Evolutionary conservation across 306 rosid genomes (phyloP).

Genomic region (Ochetophila trinervis): DNA sequence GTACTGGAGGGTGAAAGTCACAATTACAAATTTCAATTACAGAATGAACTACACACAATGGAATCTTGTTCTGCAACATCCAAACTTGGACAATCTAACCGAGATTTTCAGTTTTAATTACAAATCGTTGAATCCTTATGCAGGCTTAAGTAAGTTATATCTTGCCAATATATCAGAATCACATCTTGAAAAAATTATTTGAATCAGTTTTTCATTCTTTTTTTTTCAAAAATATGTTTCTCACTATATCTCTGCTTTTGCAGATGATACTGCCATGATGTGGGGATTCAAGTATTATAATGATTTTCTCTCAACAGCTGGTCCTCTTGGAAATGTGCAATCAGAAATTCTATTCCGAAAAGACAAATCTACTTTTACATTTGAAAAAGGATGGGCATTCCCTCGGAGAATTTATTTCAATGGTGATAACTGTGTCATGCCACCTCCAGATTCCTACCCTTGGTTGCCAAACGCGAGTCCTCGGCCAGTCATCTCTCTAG

Average conservation of each 20-base stretch:
- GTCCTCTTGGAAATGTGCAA: slow-evolving; percentile 82
- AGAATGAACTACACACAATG: slow-evolving; percentile 88
- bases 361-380: slow-evolving; percentile 76
- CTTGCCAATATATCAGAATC: slow-evolving; percentile 6
- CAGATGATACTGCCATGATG: slow-evolving; percentile 95
- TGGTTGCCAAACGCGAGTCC: slow-evolving; percentile 80
- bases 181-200: background rate
- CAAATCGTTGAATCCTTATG: slow-evolving; percentile 82
- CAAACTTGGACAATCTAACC: slow-evolving; percentile 86
- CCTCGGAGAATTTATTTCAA: slow-evolving; percentile 94
- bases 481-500: slow-evolving; percentile 35
- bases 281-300: slow-evolving; percentile 93
- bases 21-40: slow-evolving; percentile 93
- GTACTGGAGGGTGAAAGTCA: slow-evolving; percentile 94
- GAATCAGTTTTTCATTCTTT: background rate
- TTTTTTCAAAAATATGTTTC: background rate
- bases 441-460: slow-evolving; percentile 97
- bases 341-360: slow-evolving; percentile 85
- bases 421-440: slow-evolving; percentile 78
- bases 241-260: slow-evolving; percentile 29
- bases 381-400: slow-evolving; percentile 98
- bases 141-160: slow-evolving; percentile 77
- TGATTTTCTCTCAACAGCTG: slow-evolving; percentile 79
- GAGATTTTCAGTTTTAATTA: slow-evolving; percentile 84
- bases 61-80: slow-evolving; percentile 97